Percentiles rank a stretch among this genome's conserved stretches.
These are phyloP conservation scores for Aspergillus hancockii DNA, from an alignment of 495 filamentous ascomycete genomes.

Conservation along the genomic window DNA sequence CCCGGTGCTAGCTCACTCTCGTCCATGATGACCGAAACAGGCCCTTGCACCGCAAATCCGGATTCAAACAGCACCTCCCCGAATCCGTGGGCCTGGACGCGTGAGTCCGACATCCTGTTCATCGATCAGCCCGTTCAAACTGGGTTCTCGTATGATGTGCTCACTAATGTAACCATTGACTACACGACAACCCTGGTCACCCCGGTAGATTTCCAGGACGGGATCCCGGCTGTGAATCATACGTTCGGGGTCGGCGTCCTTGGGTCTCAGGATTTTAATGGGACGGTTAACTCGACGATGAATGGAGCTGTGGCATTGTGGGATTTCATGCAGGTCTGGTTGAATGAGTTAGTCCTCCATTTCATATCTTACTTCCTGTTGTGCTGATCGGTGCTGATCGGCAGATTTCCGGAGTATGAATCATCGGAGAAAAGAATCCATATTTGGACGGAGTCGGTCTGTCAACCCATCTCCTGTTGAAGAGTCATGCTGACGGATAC, in stretches of 20 bases:
- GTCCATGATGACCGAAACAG: conserved; percentile 5
- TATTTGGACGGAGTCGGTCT: neutral
- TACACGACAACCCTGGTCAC: neutral
- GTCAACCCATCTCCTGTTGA: neutral
- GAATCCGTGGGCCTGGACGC: conserved; percentile 14
- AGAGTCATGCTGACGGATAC: neutral
- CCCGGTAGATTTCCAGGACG: neutral
- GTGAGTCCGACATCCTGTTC: conserved; percentile 12
- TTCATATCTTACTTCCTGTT: neutral
- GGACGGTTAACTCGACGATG: conserved; percentile 1
- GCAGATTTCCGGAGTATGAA: neutral
- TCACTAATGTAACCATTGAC: neutral
- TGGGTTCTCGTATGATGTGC: conserved; percentile 14
- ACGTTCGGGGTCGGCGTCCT: neutral
- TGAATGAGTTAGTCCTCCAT: neutral
- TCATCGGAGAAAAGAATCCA: neutral
- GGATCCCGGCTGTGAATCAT: neutral
- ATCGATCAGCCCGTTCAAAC: conserved; percentile 15
- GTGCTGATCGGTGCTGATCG: neutral
- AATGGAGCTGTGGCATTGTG: neutral
- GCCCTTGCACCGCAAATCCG: conserved; percentile 5
- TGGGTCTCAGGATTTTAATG: neutral
- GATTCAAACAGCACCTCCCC: conserved; percentile 13
- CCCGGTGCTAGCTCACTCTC: conserved; percentile 10
- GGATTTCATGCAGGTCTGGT: neutral